These are phyloP conservation scores for Moniliophthora roreri DNA, from an alignment of 1,284 basidiomycete genomes.

Conservation along the genomic window DNA sequence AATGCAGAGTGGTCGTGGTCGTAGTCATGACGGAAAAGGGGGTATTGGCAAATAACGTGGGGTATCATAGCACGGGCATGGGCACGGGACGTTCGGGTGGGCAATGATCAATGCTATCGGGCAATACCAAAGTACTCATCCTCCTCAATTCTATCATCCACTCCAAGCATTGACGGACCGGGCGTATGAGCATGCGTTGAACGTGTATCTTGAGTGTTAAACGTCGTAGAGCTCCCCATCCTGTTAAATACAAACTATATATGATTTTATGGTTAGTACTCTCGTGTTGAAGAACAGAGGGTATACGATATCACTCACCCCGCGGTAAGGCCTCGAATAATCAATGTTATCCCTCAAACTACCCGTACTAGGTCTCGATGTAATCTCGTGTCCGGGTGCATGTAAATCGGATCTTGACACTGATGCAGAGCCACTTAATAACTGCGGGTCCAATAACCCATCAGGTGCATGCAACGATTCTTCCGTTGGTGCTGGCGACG, in stretches of 20 bases:
- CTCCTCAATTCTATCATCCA: neutral
- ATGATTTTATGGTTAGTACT: neutral
- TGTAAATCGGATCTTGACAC: neutral
- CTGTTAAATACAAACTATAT: slow-evolving; percentile 6
- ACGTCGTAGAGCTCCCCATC: slow-evolving; percentile 1
- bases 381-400: neutral
- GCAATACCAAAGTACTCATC: neutral
- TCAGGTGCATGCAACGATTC: slow-evolving; percentile 4
- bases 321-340: slow-evolving; percentile 18
- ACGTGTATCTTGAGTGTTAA: slow-evolving; percentile 2
- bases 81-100: neutral
- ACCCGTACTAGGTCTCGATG: slow-evolving; percentile 5
- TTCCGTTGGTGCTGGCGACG: slow-evolving; percentile 8
- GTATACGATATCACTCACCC: slow-evolving; percentile 9
- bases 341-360: slow-evolving; percentile 18
- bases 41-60: neutral
- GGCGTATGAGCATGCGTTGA: neutral
- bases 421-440: neutral
- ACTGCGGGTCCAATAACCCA: slow-evolving; percentile 8
- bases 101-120: neutral
- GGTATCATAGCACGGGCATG: neutral
- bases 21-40: no score
- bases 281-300: neutral
- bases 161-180: neutral
- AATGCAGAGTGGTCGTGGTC: no score